These are phyloP conservation scores for Petunia secreta DNA, from an alignment of 257 asterid genomes.

Conservation along the genomic window DNA sequence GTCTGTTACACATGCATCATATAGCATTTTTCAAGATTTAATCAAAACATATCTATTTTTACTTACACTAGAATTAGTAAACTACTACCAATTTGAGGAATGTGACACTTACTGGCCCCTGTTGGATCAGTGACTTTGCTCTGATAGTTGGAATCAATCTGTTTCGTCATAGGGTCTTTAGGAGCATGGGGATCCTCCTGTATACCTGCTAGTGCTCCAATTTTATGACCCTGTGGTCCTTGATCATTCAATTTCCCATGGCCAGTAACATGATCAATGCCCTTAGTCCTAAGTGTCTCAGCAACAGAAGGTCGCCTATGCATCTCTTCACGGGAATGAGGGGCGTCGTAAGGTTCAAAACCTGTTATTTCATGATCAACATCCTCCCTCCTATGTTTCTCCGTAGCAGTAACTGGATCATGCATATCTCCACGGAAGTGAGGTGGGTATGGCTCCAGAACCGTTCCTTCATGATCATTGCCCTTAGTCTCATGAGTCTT, in stretches of 20 bases:
- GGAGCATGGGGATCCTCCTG: constrained; percentile 54
- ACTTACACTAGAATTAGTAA: background rate
- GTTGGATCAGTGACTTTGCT: constrained; percentile 66
- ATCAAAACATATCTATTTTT: background rate
- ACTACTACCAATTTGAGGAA: background rate
- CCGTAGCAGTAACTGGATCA: background rate
- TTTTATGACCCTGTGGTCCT: constrained; percentile 25
- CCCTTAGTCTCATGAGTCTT: background rate
- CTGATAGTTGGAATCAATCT: constrained; percentile 48
- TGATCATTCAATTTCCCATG: constrained; percentile 6
- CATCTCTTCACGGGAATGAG: constrained; percentile 22
- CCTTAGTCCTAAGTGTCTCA: background rate
- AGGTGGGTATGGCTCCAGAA: no score
- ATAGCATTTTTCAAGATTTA: background rate
- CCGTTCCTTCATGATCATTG: background rate
- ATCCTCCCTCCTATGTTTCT: no score
- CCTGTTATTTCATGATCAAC: background rate
- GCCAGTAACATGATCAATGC: background rate
- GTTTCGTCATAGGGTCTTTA: background rate
- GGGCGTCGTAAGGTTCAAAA: background rate
- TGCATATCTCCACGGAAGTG: no score
- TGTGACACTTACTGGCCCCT: constrained; percentile 37
- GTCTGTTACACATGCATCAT: constrained; percentile 35
- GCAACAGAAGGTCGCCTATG: background rate
- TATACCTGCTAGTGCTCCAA: constrained; percentile 31